Conservation (phyloP, 2,329 filamentous ascomycete genomes). For the Mycogone perniciosa region DNA sequence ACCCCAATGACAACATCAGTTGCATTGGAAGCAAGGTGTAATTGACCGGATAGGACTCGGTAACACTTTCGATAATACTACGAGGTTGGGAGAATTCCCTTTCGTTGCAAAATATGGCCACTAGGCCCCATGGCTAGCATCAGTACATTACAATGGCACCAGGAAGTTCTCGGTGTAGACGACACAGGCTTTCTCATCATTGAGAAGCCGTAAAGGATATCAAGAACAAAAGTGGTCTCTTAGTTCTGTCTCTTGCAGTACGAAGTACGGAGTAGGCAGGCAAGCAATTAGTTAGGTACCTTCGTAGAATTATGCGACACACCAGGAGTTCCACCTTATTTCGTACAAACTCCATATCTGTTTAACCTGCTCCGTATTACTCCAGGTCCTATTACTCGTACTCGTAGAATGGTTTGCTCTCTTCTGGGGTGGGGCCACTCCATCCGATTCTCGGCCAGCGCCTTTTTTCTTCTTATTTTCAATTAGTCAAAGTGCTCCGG, state of each 20-base stretch:
- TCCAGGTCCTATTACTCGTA: too few relatives aligned
- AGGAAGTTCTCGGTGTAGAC: too few relatives aligned
- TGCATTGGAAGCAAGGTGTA: conserved; percentile 42
- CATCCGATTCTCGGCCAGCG: conserved; percentile 11
- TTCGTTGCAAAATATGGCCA: neutral
- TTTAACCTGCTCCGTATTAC: too few relatives aligned
- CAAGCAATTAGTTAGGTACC: too few relatives aligned
- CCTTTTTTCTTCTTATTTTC: neutral
- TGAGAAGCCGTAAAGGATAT: neutral
- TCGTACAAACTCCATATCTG: neutral
- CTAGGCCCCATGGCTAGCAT: neutral
- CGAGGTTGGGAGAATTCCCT: neutral
- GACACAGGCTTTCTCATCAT: neutral
- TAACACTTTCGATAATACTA: neutral
- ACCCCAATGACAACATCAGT: conserved; percentile 48
- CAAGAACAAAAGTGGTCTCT: neutral
- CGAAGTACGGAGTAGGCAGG: too few relatives aligned
- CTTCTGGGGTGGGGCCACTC: neutral
- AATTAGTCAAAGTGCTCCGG: neutral
- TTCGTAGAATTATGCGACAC: too few relatives aligned
- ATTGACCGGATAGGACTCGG: conserved; percentile 19
- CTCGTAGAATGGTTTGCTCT: neutral
- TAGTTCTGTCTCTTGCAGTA: too few relatives aligned
- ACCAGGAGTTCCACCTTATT: too few relatives aligned
- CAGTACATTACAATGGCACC: too few relatives aligned